These are phyloP conservation scores for Trametes sanguinea DNA, from an alignment of 768 basidiomycete genomes.

Conservation along the genomic window DNA sequence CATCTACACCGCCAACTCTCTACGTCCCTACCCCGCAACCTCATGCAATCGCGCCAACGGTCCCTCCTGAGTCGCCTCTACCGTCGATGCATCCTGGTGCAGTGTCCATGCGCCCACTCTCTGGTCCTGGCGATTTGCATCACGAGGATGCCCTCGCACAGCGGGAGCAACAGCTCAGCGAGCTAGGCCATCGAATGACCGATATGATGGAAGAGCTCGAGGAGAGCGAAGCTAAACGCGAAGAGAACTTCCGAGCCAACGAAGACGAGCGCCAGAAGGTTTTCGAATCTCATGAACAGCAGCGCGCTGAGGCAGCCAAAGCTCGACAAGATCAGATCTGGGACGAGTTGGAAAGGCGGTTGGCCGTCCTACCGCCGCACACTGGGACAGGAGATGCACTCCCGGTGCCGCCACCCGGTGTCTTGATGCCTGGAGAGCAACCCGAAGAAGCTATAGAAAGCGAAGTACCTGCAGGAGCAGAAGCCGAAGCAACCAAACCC, in stretches of 20 bases:
- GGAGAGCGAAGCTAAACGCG: constrained; percentile 64
- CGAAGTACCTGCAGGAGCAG: background rate
- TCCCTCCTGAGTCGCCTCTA: too few species aligned
- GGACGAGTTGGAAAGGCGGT: constrained; percentile 26
- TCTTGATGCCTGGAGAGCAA: background rate
- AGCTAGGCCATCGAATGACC: constrained; percentile 52
- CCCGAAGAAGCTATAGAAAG: background rate
- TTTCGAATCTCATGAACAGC: constrained; percentile 60
- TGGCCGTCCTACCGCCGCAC: constrained; percentile 21
- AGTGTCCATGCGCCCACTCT: background rate
- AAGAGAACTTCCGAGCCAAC: constrained; percentile 60
- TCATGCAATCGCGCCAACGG: too few species aligned
- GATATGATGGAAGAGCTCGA: constrained; percentile 51
- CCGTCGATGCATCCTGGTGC: background rate
- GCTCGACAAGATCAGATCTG: constrained; percentile 51
- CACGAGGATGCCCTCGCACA: constrained; percentile 48
- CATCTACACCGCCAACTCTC: too few species aligned
- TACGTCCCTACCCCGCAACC: too few species aligned
- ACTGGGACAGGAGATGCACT: constrained; percentile 13
- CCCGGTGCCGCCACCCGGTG: constrained; percentile 25
- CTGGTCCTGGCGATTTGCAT: constrained; percentile 33
- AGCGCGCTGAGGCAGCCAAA: constrained; percentile 57
- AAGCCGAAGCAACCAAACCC: background rate
- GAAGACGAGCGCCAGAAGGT: constrained; percentile 66
- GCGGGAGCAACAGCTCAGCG: constrained; percentile 57